Evolutionary conservation across 345 rosid species (phyloP).

Genomic region (Populus pruinosa): DNA sequence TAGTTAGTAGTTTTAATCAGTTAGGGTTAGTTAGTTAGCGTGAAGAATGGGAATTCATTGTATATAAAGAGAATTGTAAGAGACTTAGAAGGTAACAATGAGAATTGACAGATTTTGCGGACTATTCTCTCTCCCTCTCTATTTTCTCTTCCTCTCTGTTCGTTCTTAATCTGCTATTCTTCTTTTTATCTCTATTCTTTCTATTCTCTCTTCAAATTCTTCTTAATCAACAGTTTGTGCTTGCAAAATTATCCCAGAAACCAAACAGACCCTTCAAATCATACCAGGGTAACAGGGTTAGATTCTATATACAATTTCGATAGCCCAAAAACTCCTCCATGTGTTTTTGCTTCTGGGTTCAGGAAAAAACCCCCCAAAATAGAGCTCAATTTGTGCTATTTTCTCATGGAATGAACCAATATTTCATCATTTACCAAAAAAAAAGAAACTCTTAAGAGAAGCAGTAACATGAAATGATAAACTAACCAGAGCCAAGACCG

Average conservation of each 20-base stretch:
- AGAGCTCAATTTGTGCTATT: not conserved
- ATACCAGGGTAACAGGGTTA: too few relatives aligned
- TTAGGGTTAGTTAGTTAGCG: too few relatives aligned
- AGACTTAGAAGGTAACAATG: not conserved
- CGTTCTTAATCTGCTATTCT: not conserved
- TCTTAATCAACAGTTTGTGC: not conserved
- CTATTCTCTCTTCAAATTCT: not conserved
- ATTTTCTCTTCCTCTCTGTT: not conserved
- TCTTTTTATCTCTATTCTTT: not conserved
- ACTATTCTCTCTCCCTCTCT: not conserved
- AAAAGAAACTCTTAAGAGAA: not conserved
- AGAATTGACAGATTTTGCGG: not conserved
- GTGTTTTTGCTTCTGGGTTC: not conserved
- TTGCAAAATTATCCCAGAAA: not conserved
- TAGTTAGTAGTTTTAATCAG: too few relatives aligned
- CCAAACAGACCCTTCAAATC: not conserved
- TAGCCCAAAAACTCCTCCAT: not conserved
- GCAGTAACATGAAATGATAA: not conserved
- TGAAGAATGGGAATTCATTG: too few relatives aligned
- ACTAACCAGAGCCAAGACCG: constrained; percentile 23
- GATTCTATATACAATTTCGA: not conserved
- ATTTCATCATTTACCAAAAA: not conserved
- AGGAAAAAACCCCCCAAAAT: too few relatives aligned
- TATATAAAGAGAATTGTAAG: too few relatives aligned
- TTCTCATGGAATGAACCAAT: not conserved